Evolutionary conservation across 257 asterid species (phyloP).

Genomic region (Solanum clarkiae): DNA sequence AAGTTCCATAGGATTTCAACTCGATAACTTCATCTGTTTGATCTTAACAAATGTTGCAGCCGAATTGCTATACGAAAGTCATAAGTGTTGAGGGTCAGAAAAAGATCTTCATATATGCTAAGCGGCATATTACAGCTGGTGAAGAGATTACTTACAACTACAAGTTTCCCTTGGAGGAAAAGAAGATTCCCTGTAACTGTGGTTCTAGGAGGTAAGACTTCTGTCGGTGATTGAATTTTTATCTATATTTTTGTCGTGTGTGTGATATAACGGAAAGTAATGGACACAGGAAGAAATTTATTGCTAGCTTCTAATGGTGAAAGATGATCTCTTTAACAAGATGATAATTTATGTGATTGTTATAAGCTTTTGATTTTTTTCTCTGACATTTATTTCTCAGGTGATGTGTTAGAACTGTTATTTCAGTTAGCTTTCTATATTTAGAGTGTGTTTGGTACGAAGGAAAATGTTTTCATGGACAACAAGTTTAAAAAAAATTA

Average conservation of each 20-base stretch:
- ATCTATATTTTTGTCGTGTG: neutral
- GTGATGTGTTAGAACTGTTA: neutral
- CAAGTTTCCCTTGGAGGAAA: conserved; percentile 95
- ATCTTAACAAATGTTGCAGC: conserved; percentile 36
- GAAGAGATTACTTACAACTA: conserved; percentile 94
- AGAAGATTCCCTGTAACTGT: conserved; percentile 94
- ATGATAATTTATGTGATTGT: neutral
- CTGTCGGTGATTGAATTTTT: neutral
- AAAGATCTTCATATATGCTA: conserved; percentile 91
- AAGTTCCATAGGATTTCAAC: neutral
- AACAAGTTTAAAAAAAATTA: no score
- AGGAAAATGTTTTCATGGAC: no score
- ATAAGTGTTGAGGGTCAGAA: conserved; percentile 95
- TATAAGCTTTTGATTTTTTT: neutral
- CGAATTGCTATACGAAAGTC: conserved; percentile 97
- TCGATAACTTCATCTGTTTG: conserved; percentile 7
- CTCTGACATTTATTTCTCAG: neutral
- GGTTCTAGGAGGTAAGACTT: conserved; percentile 69
- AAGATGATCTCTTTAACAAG: neutral
- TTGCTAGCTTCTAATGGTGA: neutral
- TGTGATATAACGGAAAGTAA: neutral
- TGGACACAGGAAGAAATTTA: neutral
- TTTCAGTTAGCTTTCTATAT: neutral
- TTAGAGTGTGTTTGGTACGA: neutral
- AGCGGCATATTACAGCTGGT: conserved; percentile 86